A percentile compares a stretch with the other conserved stretches of the same genome.
Conservation (phyloP, 371 early-diverging fungal species). For the Chytridium lagenaria region DNA sequence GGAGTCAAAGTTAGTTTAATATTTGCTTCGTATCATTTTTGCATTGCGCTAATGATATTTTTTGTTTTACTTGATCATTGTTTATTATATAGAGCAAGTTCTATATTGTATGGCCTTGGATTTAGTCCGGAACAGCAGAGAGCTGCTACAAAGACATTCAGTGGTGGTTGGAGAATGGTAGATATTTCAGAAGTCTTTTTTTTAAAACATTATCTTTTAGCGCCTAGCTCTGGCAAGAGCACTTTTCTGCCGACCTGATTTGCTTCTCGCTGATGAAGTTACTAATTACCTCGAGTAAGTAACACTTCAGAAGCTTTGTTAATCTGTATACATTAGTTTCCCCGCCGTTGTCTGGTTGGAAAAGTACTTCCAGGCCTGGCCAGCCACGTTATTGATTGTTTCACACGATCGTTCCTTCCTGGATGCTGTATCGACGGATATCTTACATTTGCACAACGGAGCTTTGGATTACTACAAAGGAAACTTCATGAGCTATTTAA, state of each 20-base stretch:
- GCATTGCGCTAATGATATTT: background rate
- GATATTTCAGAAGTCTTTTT: conserved; percentile 53
- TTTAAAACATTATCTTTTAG: conserved; percentile 40
- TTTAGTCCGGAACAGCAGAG: conserved; percentile 81
- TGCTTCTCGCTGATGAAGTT: conserved; percentile 98
- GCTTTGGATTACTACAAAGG: conserved; percentile 94
- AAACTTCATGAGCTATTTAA: conserved; percentile 89
- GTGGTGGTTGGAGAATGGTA: conserved; percentile 84
- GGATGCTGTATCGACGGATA: conserved; percentile 96
- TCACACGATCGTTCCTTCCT: conserved; percentile 98
- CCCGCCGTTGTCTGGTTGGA: conserved; percentile 98
- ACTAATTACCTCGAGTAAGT: conserved; percentile 86
- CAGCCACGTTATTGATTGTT: conserved; percentile 91
- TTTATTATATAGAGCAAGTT: conserved; percentile 68
- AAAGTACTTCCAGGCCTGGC: conserved; percentile 88
- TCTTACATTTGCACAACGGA: conserved; percentile 92
- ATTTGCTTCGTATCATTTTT: background rate
- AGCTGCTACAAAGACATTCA: conserved; percentile 88
- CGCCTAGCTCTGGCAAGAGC: conserved; percentile 96
- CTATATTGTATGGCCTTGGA: conserved; percentile 95
- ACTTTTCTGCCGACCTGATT: conserved; percentile 93
- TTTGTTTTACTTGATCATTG: background rate
- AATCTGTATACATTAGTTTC: conserved; percentile 48
- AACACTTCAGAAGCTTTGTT: background rate
- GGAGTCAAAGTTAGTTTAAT: conserved; percentile 71